phyloP scores from a whole-genome alignment of 2,329 filamentous ascomycete genomes.

The Rhynchosporium secalis region DNA sequence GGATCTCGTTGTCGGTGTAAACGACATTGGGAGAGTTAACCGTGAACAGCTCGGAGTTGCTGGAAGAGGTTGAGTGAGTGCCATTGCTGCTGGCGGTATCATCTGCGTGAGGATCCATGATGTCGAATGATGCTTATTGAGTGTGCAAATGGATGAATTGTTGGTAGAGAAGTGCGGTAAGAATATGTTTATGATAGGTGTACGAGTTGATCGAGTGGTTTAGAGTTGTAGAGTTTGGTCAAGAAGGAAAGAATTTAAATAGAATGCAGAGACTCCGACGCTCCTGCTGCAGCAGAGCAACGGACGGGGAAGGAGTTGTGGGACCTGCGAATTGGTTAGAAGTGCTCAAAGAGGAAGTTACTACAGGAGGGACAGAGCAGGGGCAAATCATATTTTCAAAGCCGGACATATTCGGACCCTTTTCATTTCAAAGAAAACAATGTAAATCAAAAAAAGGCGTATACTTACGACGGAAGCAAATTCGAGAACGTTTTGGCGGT shows the following conservation, averaged over 20 bases:
- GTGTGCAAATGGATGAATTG: constrained; percentile 13
- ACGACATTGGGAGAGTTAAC: constrained; percentile 90
- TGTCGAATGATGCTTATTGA: constrained; percentile 38
- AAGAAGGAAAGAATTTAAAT: constrained; percentile 48
- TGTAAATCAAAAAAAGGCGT: not conserved
- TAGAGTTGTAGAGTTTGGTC: constrained; percentile 23
- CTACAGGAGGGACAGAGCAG: not conserved
- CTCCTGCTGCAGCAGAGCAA: constrained; percentile 85
- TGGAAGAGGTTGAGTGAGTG: constrained; percentile 48
- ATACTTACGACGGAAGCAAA: constrained; percentile 88
- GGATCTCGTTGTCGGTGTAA: constrained; percentile 87
- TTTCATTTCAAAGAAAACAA: constrained; percentile 3
- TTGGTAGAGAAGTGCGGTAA: constrained; percentile 10
- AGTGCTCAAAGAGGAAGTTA: not conserved
- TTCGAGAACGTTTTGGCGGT: constrained; percentile 98
- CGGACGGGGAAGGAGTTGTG: constrained; percentile 47
- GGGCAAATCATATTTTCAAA: not conserved
- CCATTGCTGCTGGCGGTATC: constrained; percentile 63
- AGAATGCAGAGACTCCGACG: constrained; percentile 66
- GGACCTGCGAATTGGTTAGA: constrained; percentile 88
- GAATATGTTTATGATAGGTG: constrained; percentile 21
- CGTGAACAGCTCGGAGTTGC: constrained; percentile 68
- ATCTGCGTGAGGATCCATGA: constrained; percentile 93
- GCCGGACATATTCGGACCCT: not conserved
- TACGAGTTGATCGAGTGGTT: not conserved